Base-by-base conservation (phyloP, 129 eudicot genomes). In the Gnaphalium uliginosum region DNA sequence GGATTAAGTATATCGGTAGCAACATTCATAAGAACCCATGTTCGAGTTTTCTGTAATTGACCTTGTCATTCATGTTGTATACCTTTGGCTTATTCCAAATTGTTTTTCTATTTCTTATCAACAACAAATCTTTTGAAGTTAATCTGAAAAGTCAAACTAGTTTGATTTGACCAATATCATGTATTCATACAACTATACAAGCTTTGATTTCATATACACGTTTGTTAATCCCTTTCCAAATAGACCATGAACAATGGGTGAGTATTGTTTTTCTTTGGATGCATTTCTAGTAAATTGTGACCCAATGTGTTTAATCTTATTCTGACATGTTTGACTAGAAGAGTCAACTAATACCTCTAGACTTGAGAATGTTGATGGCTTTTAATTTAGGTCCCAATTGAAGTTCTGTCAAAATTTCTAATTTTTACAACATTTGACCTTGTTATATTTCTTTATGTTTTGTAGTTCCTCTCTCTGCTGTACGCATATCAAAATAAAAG, bases 21-120 rank as follows among this genome's bases (percentile, higher is more conserved):
- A 6, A 73, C 81, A 25, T 76, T 86, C 9, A 91, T 92, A 76
- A 87, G 71, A 80, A 74, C 89, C 69, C 86, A 89, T 72, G 96
- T 93, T 33, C 83, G 91, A 29, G 32, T 83, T 23, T 92, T 89
- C 79, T 92, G 98, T 69, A 87, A 89, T 22, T 86, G 88, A 11
- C 96, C 27, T 14, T 67, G 71, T 68, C 68, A 41, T 74, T 27
- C 74, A 71, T 66, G 24, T 46, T 78, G 59, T 76, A 8, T 19
- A 65, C 65, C 11, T 30, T 50, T 59, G 48, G 66, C 18, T 57
- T 54, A 35, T 46, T 43, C 25, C 61, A 46, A 5, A 9, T 4
- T 53, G n/a, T 62, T 43, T 4, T 53, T 30, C 30, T 46, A 18
- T 21, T 48, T 75, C 78, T 25, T n/a, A 59, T 73, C 6, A 60